A percentile compares a stretch with the other conserved stretches of the same genome.
These are phyloP conservation scores for Cryphonectria parasitica DNA, from an alignment of 2,329 filamentous ascomycete genomes.

Conservation along the genomic window DNA sequence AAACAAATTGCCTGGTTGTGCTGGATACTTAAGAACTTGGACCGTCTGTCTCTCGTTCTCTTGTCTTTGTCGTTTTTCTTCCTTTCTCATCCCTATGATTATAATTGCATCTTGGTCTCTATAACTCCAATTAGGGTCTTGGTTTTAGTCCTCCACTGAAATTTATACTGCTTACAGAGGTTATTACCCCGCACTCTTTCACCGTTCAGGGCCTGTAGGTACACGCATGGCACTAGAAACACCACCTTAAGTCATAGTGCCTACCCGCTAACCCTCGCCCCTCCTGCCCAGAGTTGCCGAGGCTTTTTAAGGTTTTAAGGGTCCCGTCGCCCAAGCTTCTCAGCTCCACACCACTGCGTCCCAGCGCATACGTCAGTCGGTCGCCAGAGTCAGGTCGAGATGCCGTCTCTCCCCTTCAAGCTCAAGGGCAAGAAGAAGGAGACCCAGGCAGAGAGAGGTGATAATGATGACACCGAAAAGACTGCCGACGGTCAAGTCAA, in stretches of 20 bases:
- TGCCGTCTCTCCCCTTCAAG: slow-evolving; percentile 16
- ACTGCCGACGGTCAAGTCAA: background rate
- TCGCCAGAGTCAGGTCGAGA: background rate
- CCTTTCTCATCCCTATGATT: background rate
- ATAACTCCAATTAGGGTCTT: no score
- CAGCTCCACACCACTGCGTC: background rate
- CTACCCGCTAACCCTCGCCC: no score
- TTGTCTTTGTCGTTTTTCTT: background rate
- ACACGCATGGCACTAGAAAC: background rate
- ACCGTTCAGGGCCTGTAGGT: background rate
- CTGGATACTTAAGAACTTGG: background rate
- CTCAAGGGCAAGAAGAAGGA: slow-evolving; percentile 8
- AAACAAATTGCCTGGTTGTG: background rate
- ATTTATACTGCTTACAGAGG: background rate
- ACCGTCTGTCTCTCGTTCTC: background rate
- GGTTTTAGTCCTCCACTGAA: background rate
- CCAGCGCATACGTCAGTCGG: background rate
- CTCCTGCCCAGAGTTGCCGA: background rate
- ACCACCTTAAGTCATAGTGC: background rate
- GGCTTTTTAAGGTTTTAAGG: background rate
- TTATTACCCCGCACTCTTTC: background rate
- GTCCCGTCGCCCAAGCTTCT: background rate
- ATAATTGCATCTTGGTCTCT: no score
- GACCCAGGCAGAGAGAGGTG: background rate
- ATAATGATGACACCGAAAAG: background rate